These are phyloP conservation scores for Pichiaceae sp. DNA, from an alignment of 1,139 yeast species.

Conservation along the genomic window DNA sequence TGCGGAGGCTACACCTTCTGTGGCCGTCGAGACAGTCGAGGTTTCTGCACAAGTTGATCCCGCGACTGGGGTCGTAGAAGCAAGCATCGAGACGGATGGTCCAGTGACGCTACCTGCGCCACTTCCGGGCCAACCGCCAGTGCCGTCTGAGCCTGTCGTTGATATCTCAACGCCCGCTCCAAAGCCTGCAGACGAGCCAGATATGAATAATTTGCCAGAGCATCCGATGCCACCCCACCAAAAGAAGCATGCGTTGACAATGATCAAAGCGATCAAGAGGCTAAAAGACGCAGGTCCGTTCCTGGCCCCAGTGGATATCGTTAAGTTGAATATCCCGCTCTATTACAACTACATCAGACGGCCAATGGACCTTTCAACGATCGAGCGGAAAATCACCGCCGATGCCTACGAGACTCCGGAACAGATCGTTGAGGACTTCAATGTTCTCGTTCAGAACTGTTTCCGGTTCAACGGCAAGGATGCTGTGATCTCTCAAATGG, in stretches of 20 bases:
- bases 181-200: constrained; percentile 63
- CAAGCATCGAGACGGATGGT: not conserved
- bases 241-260: constrained; percentile 56
- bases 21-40: not conserved
- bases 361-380: constrained; percentile 93
- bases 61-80: not conserved
- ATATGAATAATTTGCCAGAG: constrained; percentile 55
- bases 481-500: constrained; percentile 85
- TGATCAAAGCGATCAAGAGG: constrained; percentile 75
- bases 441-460: constrained; percentile 79
- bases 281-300: constrained; percentile 92
- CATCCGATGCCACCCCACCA: constrained; percentile 86
- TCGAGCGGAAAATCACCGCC: constrained; percentile 66
- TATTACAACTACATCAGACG: constrained; percentile 74
- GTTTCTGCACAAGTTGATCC: not conserved
- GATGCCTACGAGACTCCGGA: constrained; percentile 67
- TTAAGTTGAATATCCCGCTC: constrained; percentile 82
- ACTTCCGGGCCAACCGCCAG: not conserved
- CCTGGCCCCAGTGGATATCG: constrained; percentile 80
- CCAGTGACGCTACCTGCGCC: not conserved
- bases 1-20: too few relatives aligned
- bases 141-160: not conserved
- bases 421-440: constrained; percentile 71
- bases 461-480: constrained; percentile 76
- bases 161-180: constrained; percentile 48